Evolutionary conservation across 106 monocot genomes (phyloP).

Genomic region (Chionographis japonica): DNA sequence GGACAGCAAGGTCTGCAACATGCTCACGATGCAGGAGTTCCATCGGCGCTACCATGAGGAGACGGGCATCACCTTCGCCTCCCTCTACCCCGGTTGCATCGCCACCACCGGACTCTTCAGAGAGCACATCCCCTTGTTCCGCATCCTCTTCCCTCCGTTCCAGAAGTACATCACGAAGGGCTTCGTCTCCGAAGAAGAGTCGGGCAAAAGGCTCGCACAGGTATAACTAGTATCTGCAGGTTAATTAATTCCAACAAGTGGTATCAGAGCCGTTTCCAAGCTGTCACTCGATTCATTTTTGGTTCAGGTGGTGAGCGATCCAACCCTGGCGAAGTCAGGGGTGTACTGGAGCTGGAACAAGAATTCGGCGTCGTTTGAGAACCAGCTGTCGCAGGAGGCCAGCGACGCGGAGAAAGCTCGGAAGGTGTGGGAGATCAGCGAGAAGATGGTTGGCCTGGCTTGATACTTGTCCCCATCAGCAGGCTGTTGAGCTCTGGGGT

Average conservation of each 20-base stretch:
- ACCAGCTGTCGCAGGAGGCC: slow-evolving; percentile 88
- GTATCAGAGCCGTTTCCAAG: too few relatives aligned
- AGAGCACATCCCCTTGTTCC: slow-evolving; percentile 87
- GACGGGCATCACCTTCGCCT: slow-evolving; percentile 79
- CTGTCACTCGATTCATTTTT: background rate
- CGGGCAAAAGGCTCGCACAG: slow-evolving; percentile 93
- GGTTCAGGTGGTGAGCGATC: slow-evolving; percentile 76
- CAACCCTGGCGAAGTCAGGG: slow-evolving; percentile 82
- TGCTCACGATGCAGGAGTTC: slow-evolving; percentile 98
- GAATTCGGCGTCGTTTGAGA: slow-evolving; percentile 85
- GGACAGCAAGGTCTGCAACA: slow-evolving; percentile 99
- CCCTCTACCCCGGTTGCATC: slow-evolving; percentile 91
- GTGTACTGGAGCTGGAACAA: slow-evolving; percentile 99
- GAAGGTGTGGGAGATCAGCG: slow-evolving; percentile 84
- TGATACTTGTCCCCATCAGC: slow-evolving; percentile 2
- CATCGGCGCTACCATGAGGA: slow-evolving; percentile 87
- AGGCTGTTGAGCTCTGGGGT: too few relatives aligned
- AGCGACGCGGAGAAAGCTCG: slow-evolving; percentile 77
- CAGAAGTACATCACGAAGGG: slow-evolving; percentile 98
- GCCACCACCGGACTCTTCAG: slow-evolving; percentile 94
- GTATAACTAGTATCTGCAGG: slow-evolving; percentile 18
- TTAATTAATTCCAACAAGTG: background rate
- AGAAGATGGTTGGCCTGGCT: slow-evolving; percentile 78
- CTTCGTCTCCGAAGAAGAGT: slow-evolving; percentile 84
- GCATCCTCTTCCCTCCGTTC: slow-evolving; percentile 89